These are phyloP conservation scores for Elongisporangium anandrum DNA, from an alignment of 352 stramenopile species.

Conservation along the genomic window DNA sequence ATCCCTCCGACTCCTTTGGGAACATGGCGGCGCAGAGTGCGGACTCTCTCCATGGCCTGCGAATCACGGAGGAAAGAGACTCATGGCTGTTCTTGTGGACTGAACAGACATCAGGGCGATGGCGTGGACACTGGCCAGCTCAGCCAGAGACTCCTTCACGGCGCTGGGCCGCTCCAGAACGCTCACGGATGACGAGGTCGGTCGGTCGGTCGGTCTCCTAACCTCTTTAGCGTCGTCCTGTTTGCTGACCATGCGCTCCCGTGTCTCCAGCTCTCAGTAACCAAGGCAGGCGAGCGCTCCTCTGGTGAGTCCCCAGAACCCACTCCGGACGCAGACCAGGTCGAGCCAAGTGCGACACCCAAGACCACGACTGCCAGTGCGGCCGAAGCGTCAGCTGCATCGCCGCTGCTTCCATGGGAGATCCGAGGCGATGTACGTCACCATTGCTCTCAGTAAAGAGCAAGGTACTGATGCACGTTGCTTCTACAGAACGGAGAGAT, in stretches of 20 bases:
- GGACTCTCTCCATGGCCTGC: neutral
- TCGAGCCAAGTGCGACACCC: conserved; percentile 16
- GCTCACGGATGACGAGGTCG: conserved; percentile 4
- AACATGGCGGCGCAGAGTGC: neutral
- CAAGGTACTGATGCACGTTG: neutral
- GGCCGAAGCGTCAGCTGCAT: conserved; percentile 4
- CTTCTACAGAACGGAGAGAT: conserved; percentile 18
- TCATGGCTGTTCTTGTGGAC: neutral
- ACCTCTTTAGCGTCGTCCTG: neutral
- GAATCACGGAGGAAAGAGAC: neutral
- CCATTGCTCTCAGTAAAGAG: neutral
- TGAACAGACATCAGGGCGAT: conserved; percentile 5
- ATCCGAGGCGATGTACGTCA: conserved; percentile 14
- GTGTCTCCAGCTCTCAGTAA: neutral
- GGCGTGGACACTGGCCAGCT: conserved; percentile 3
- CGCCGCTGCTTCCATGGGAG: conserved; percentile 48
- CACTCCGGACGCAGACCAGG: conserved; percentile 3
- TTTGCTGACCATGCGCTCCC: neutral
- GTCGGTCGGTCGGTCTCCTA: neutral
- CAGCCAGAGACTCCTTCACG: conserved; percentile 1
- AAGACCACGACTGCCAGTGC: conserved; percentile 9
- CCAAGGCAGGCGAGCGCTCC: neutral
- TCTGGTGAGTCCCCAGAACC: conserved; percentile 1
- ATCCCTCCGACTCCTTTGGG: neutral
- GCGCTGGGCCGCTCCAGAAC: conserved; percentile 3